Percentiles rank a stretch among this genome's conserved stretches.
phyloP scores from a whole-genome alignment of 1,284 basidiomycete genomes.

The Ceratobasidium sp. region DNA sequence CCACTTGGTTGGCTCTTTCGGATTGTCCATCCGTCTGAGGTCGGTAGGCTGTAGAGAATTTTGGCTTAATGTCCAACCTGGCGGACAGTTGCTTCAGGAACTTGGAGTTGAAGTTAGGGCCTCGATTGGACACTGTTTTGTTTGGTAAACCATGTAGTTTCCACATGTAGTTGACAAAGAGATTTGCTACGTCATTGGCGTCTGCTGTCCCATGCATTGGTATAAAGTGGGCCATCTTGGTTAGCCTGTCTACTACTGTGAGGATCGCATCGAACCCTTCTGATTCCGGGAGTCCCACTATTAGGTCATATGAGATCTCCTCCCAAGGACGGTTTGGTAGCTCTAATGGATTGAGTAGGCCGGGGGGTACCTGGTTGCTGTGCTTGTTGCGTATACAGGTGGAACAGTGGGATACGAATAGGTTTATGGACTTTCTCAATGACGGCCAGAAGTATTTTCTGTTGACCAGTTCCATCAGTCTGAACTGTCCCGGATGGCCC shows the following conservation, averaged over 20 bases:
- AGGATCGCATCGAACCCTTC: too few relatives aligned
- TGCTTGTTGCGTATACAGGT: slow-evolving; percentile 20
- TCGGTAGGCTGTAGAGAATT: too few relatives aligned
- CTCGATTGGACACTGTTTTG: background rate
- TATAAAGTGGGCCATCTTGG: too few relatives aligned
- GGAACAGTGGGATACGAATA: slow-evolving; percentile 18
- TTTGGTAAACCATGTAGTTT: slow-evolving; percentile 21
- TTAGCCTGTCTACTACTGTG: too few relatives aligned
- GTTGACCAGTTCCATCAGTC: background rate
- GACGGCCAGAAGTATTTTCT: background rate
- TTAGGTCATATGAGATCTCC: too few relatives aligned
- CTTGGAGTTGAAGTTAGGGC: slow-evolving; percentile 46
- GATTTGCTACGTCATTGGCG: background rate
- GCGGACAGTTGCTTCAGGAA: slow-evolving; percentile 45
- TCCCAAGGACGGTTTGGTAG: too few relatives aligned
- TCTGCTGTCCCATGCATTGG: too few relatives aligned
- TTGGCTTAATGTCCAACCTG: slow-evolving; percentile 41
- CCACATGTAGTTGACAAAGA: slow-evolving; percentile 16
- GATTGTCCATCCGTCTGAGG: slow-evolving; percentile 53
- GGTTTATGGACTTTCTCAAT: background rate
- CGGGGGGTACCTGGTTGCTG: too few relatives aligned
- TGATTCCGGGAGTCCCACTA: too few relatives aligned
- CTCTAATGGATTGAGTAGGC: too few relatives aligned
- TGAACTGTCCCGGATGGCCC: slow-evolving; percentile 45
- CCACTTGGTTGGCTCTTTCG: slow-evolving; percentile 50